These are phyloP conservation scores for Oryza longistaminata DNA, from an alignment of 176 grass and related monocot genomes.

Conservation along the genomic window DNA sequence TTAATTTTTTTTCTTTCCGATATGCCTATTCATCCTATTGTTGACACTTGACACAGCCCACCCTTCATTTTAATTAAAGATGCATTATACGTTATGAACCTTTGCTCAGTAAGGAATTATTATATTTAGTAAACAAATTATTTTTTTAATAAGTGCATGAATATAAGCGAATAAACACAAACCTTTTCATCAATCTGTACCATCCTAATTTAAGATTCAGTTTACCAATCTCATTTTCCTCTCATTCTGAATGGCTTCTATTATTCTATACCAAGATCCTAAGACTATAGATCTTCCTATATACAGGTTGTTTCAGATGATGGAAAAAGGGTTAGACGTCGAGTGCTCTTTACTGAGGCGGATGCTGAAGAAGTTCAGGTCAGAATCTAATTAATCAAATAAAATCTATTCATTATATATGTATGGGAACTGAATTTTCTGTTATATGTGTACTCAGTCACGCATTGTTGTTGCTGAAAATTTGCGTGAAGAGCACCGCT, in stretches of 20 bases:
- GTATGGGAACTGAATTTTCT: constrained; percentile 13
- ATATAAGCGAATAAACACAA: constrained; percentile 1
- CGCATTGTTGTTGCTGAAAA: constrained; percentile 97
- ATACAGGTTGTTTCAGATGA: constrained; percentile 92
- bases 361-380: constrained; percentile 92
- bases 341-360: constrained; percentile 64
- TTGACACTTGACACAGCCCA: neutral
- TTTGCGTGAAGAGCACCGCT: constrained; percentile 81
- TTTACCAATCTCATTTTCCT: neutral
- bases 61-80: neutral
- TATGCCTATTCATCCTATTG: neutral
- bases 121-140: constrained; percentile 19
- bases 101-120: constrained; percentile 15
- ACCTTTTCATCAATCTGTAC: neutral
- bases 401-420: neutral
- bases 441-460: constrained; percentile 44
- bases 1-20: constrained; percentile 12
- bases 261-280: neutral
- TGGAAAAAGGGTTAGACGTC: constrained; percentile 75
- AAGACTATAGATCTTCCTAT: neutral
- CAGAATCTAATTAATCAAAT: constrained; percentile 12
- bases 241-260: constrained; percentile 22
- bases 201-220: constrained; percentile 6
- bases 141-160: constrained; percentile 1
- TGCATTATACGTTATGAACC: constrained; percentile 5